Conservation (phyloP, 208 protist genomes). For the Zelonia costaricensis region DNA sequence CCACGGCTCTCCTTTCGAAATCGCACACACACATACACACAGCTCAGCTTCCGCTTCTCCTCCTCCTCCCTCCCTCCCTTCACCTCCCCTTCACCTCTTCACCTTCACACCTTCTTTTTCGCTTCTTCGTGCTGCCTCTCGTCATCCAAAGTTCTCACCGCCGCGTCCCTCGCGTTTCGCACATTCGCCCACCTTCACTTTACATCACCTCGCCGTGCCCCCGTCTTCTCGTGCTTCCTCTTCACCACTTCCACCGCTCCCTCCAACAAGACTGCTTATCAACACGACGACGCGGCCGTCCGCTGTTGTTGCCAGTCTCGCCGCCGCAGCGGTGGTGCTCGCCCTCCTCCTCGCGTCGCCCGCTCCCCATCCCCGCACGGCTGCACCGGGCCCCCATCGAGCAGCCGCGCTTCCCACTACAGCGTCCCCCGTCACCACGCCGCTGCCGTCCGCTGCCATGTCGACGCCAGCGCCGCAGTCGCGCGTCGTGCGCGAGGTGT, state of each 20-base stretch:
- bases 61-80: background rate
- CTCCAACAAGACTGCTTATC: too few relatives aligned
- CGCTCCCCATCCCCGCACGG: background rate
- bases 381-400: background rate
- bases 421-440: too few relatives aligned
- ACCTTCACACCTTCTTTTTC: background rate
- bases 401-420: too few relatives aligned
- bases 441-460: conserved; percentile 6
- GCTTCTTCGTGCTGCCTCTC: background rate
- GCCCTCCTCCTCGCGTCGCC: background rate
- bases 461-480: background rate
- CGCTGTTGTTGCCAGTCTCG: too few relatives aligned
- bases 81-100: background rate
- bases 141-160: too few relatives aligned
- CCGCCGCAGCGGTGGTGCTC: background rate
- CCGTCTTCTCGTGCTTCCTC: too few relatives aligned
- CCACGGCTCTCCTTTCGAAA: background rate
- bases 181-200: too few relatives aligned
- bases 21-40: background rate
- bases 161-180: too few relatives aligned
- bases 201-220: too few relatives aligned
- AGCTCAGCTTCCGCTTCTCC: background rate
- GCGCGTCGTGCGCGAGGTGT: conserved; percentile 15
- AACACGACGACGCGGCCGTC: background rate
- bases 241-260: too few relatives aligned